Conservation (phyloP, 768 basidiomycete species). For the Megacollybia marginata region DNA sequence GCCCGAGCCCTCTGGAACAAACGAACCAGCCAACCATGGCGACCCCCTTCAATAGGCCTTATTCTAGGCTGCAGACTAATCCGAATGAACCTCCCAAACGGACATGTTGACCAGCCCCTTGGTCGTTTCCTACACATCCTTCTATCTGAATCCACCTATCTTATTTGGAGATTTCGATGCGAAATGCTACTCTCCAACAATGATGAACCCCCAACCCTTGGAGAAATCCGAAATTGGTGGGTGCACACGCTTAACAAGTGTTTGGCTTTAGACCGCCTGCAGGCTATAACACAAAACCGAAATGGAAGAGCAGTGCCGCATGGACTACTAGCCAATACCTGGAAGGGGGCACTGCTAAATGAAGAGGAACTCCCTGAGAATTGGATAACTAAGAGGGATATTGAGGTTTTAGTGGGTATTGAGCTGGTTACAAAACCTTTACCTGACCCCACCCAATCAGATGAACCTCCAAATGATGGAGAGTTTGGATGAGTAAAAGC, state of each 20-base stretch:
- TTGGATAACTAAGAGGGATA: conserved; percentile 12
- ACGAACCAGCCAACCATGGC: conserved; percentile 2
- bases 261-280: conserved; percentile 10
- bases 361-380: conserved; percentile 7
- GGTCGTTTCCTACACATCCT: conserved; percentile 15
- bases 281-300: conserved; percentile 2
- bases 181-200: conserved; percentile 13
- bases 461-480: too few relatives aligned
- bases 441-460: too few relatives aligned
- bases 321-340: conserved; percentile 12
- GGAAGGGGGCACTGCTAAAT: conserved; percentile 11
- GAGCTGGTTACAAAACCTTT: too few relatives aligned
- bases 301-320: conserved; percentile 6
- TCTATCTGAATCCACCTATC: conserved; percentile 19
- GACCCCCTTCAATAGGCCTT: conserved; percentile 9
- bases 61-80: conserved; percentile 12
- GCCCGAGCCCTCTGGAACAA: conserved; percentile 10
- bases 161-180: conserved; percentile 23
- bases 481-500: too few relatives aligned
- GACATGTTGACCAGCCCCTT: conserved; percentile 1
- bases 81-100: not conserved
- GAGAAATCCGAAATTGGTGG: conserved; percentile 11
- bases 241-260: conserved; percentile 2
- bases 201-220: not conserved
- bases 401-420: too few relatives aligned